Conservation (phyloP, 495 filamentous ascomycete genomes). For the Platismatia glauca region DNA sequence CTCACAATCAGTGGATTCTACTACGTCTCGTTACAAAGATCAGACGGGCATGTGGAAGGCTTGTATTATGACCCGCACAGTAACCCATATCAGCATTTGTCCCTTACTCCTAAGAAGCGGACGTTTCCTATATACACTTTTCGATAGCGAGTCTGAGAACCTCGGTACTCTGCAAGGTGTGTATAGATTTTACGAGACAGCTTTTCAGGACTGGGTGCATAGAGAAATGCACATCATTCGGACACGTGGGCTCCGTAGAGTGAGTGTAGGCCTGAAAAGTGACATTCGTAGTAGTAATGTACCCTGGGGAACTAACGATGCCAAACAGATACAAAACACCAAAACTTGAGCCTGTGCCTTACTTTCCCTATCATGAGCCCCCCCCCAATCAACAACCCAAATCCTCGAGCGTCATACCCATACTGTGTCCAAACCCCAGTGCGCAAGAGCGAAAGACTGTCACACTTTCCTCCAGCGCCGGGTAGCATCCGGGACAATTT, state of each 20-base stretch:
- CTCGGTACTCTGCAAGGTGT: not conserved
- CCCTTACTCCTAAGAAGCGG: slow-evolving; percentile 43
- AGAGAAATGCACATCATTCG: not conserved
- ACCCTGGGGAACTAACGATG: no score
- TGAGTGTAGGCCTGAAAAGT: not conserved
- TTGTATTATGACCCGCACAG: slow-evolving; percentile 67
- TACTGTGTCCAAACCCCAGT: not conserved
- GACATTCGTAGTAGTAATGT: not conserved
- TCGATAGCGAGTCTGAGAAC: slow-evolving; percentile 18
- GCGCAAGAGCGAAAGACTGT: not conserved
- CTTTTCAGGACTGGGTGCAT: not conserved
- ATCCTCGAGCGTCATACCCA: not conserved
- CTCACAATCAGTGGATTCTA: slow-evolving; percentile 73
- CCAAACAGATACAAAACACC: not conserved
- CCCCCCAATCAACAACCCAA: no score
- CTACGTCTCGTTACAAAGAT: slow-evolving; percentile 56
- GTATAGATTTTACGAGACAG: not conserved
- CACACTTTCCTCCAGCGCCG: not conserved
- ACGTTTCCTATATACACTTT: slow-evolving; percentile 39
- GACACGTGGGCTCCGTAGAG: not conserved
- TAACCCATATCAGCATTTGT: slow-evolving; percentile 61
- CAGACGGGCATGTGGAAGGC: slow-evolving; percentile 55
- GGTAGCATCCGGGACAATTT: slow-evolving; percentile 2
- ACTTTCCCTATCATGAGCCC: not conserved
- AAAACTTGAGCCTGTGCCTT: not conserved